phyloP scores from a whole-genome alignment of 2,329 filamentous ascomycete genomes.

The Pseudofabraea citricarpa region DNA sequence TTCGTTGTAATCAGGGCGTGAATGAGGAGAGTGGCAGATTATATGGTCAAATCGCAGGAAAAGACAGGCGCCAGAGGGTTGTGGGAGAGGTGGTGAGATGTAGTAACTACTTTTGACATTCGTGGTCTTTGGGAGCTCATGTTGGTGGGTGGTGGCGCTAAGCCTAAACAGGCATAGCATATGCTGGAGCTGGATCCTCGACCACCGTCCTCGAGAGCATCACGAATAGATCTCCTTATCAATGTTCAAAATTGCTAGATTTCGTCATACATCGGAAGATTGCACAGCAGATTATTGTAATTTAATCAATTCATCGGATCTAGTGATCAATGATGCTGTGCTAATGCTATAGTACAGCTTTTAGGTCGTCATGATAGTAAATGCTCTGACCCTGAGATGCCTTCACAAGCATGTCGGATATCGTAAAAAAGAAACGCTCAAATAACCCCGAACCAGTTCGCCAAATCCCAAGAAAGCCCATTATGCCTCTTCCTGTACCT shows the following conservation, averaged over 20 bases:
- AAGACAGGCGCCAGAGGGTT: no score
- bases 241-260: no score
- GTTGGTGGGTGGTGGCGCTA: not conserved
- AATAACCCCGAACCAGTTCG: slow-evolving; percentile 5
- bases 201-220: no score
- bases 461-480: slow-evolving; percentile 4
- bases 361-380: slow-evolving; percentile 2
- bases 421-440: slow-evolving; percentile 10
- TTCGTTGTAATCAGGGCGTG: slow-evolving; percentile 12
- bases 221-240: no score
- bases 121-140: slow-evolving; percentile 14
- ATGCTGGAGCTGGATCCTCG: not conserved
- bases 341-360: not conserved
- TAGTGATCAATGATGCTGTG: not conserved
- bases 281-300: not conserved
- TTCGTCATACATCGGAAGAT: no score
- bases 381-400: no score
- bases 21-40: no score
- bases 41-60: no score
- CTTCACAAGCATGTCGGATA: slow-evolving; percentile 3
- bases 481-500: slow-evolving; percentile 59
- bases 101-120: slow-evolving; percentile 10
- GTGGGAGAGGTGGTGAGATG: not conserved
- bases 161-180: not conserved
- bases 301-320: slow-evolving; percentile 1